Evolutionary conservation across 345 rosid species (phyloP).

Genomic region (Reutealis trisperma): DNA sequence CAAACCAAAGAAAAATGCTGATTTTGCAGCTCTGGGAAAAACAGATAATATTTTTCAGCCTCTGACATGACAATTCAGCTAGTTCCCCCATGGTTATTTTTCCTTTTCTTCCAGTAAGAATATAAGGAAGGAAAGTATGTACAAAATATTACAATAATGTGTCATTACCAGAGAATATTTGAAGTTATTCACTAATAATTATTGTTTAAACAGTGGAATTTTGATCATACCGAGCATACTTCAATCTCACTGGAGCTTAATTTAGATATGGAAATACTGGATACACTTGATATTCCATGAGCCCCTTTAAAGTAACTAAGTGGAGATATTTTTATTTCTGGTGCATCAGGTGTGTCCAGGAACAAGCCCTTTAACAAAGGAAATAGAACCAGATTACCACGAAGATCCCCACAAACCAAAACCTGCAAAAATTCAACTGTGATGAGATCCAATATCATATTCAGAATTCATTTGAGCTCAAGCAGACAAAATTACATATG

Average conservation of each 20-base stretch:
- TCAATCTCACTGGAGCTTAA: conserved; percentile 54
- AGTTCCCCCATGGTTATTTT: background rate
- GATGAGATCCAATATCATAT: conserved; percentile 2
- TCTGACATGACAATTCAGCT: background rate
- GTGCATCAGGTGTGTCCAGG: conserved; percentile 29
- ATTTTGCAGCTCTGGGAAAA: background rate
- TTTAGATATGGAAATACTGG: conserved; percentile 64
- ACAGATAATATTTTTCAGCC: background rate
- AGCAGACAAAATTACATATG: background rate
- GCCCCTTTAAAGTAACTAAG: conserved; percentile 80
- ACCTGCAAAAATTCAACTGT: conserved; percentile 48
- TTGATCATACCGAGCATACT: conserved; percentile 69
- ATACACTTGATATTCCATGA: conserved; percentile 90
- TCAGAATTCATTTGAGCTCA: conserved; percentile 4
- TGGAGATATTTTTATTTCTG: conserved; percentile 55
- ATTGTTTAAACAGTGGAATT: background rate
- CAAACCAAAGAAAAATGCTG: background rate
- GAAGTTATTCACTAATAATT: conserved; percentile 7
- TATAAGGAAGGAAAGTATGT: background rate
- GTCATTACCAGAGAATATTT: conserved; percentile 8
- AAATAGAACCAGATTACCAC: conserved; percentile 84
- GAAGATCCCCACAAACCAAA: conserved; percentile 91
- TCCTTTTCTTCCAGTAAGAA: conserved; percentile 13
- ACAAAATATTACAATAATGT: conserved; percentile 4
- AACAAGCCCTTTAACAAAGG: conserved; percentile 59